These are phyloP conservation scores for Asterophora parasitica DNA, from an alignment of 768 basidiomycete species.

Conservation along the genomic window DNA sequence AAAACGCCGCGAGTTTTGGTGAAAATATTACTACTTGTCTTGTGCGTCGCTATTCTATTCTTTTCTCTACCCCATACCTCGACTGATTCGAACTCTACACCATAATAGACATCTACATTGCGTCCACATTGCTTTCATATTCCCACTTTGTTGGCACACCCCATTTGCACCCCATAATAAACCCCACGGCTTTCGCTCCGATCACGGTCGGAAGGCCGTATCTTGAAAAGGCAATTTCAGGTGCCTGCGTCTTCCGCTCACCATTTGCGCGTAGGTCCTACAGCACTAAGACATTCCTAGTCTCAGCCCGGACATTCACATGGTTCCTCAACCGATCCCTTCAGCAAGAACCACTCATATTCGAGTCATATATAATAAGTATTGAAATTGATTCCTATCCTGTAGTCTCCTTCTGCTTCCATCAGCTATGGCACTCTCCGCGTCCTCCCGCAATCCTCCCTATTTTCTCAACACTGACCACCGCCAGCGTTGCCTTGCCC, in stretches of 20 bases:
- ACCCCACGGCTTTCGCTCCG: slow-evolving; percentile 1
- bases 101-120: not conserved
- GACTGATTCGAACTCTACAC: not conserved
- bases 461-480: slow-evolving; percentile 47
- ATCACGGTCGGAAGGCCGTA: slow-evolving; percentile 32
- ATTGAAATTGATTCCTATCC: no score
- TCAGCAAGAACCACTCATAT: no score
- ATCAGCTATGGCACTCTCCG: slow-evolving; percentile 6
- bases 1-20: slow-evolving; percentile 75
- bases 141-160: slow-evolving; percentile 7
- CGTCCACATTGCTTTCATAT: not conserved
- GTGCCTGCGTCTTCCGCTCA: slow-evolving; percentile 23
- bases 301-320: slow-evolving; percentile 25
- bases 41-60: not conserved
- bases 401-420: not conserved
- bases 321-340: slow-evolving; percentile 13
- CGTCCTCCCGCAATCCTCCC: slow-evolving; percentile 43
- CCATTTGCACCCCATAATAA: not conserved
- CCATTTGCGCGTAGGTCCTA: slow-evolving; percentile 17
- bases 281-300: slow-evolving; percentile 22
- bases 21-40: slow-evolving; percentile 17
- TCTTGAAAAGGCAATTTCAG: slow-evolving; percentile 25
- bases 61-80: not conserved
- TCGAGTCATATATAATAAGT: not conserved
- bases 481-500: slow-evolving; percentile 48